Evolutionary conservation across 345 rosid species (phyloP), one percentile per base, ranked within the genome.

Genomic region (Acer yangbiense): DNA sequence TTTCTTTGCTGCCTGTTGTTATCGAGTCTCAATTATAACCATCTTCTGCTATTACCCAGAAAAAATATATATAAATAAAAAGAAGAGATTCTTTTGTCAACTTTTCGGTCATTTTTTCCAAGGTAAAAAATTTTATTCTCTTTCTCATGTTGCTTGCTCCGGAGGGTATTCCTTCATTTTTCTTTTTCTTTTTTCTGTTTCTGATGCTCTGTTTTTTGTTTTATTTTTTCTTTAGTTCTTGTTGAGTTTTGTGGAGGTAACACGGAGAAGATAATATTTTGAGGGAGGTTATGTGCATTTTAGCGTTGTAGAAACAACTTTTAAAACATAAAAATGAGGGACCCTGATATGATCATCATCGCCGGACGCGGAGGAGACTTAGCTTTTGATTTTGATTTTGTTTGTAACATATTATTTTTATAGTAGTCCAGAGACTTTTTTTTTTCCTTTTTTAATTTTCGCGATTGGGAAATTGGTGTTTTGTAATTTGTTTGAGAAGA

Each of bases 131-230:
- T 35, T n/a, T 77, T 60, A 21, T 6, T 60, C 65, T 27, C 17
- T n/a, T 44, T 76, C 8, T 78, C 74, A 65, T 82, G 75, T 91
- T 88, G 93, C 94, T 90, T 91, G 86, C 57, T 81, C 70, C 68
- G 46, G 83, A 85, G 89, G 91, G 85, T 77, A 89, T 91, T 91
- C 89, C 64, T 78, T 81, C 81, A 60, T 72, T 81, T 63, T 68
- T 52, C n/a, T 44, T 70, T 25, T 9, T 21, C 52, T 21, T 58
- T 70, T 25, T 9, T 21, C 64, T 9, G 29, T 63, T 35, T 54
- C 61, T 43, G 52, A 21, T 46, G 57, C 65, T 41, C 25, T 60
- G 39, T 68, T 14, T 23, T 73, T 57, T 71, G 16, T 17, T 69
- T 73, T 29, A 29, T 52, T 69, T 68, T 69, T 78, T 78, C 35